These are phyloP conservation scores for Isoetes taiwanensis DNA, from an alignment of 75 land plant genomes.

Conservation along the genomic window DNA sequence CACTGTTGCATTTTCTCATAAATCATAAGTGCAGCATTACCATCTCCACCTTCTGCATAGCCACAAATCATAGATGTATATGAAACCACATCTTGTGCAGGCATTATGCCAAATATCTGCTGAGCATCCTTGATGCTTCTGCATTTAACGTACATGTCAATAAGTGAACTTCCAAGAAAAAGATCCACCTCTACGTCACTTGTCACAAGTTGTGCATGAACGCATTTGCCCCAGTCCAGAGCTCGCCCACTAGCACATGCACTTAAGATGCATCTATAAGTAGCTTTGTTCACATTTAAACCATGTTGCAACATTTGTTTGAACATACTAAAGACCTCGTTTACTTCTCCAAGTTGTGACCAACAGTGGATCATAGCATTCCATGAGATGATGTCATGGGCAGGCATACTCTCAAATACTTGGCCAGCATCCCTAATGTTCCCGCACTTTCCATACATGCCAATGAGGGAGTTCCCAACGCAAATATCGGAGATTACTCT, in stretches of 20 bases:
- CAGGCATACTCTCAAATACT: conserved; percentile 17
- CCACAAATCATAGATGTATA: conserved; percentile 43
- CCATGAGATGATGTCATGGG: conserved; percentile 23
- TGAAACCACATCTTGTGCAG: conserved; percentile 24
- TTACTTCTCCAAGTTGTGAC: conserved; percentile 27
- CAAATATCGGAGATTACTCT: too few relatives aligned
- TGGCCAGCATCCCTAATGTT: conserved; percentile 16
- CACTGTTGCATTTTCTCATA: not conserved
- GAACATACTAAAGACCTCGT: conserved; percentile 28
- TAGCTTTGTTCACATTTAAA: conserved; percentile 16
- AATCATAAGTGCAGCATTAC: not conserved
- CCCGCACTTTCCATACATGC: too few relatives aligned
- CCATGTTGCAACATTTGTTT: conserved; percentile 20
- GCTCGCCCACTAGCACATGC: conserved; percentile 23
- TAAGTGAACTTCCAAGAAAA: conserved; percentile 30
- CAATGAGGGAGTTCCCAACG: too few relatives aligned
- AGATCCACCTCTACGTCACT: conserved; percentile 6
- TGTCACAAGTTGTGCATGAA: conserved; percentile 19
- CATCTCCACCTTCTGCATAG: conserved; percentile 24
- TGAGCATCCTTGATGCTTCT: conserved; percentile 26
- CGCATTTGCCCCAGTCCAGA: conserved; percentile 20
- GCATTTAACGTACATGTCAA: conserved; percentile 42
- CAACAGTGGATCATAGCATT: conserved; percentile 34
- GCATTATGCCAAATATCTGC: conserved; percentile 19
- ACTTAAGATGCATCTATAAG: conserved; percentile 26